A percentile compares a stretch with the other conserved stretches of the same genome.
Evolutionary conservation across 495 filamentous ascomycete genomes (phyloP).

Genomic region (Penicillium alfredii): DNA sequence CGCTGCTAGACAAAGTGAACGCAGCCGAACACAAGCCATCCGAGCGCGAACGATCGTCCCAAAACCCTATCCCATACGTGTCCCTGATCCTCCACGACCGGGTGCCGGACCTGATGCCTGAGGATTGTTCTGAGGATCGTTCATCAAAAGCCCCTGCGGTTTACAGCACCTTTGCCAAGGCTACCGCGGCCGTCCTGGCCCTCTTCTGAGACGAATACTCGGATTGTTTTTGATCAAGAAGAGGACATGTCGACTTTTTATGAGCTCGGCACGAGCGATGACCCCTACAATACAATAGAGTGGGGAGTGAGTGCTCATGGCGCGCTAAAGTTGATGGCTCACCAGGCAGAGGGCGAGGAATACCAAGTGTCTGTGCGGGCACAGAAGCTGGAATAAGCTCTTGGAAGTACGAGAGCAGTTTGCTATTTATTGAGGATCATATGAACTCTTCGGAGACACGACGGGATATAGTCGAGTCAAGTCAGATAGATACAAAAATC

Average conservation of each 20-base stretch:
- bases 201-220: background rate
- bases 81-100: background rate
- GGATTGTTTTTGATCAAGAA: background rate
- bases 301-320: background rate
- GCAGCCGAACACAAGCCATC: background rate
- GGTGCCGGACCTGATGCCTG: too few species aligned
- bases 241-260: slow-evolving; percentile 1
- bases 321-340: background rate
- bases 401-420: too few species aligned
- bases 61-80: slow-evolving; percentile 1
- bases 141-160: background rate
- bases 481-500: too few species aligned
- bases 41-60: background rate
- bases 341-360: background rate
- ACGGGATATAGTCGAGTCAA: too few species aligned
- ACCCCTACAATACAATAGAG: background rate
- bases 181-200: slow-evolving; percentile 2
- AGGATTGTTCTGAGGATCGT: too few species aligned
- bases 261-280: background rate
- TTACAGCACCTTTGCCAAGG: slow-evolving; percentile 2
- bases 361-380: too few species aligned
- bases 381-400: too few species aligned
- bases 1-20: slow-evolving; percentile 3
- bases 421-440: too few species aligned
- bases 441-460: too few species aligned